phyloP scores from a whole-genome alignment of 2,329 filamentous ascomycete genomes.

The Microsporum ferrugineum region DNA sequence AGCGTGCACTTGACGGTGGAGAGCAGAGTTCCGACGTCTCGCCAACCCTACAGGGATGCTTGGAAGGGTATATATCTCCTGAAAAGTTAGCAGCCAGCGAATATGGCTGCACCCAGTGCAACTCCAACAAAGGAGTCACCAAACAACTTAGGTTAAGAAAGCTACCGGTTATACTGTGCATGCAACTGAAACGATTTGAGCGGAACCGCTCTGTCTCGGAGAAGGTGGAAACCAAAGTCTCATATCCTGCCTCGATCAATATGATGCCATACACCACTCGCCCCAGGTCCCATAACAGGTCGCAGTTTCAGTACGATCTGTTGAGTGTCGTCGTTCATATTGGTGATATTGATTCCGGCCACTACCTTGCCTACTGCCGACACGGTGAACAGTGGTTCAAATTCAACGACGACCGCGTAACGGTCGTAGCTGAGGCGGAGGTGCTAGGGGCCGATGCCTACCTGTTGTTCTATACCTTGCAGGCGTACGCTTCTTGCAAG shows the following conservation, averaged over 20 bases:
- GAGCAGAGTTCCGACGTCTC: slow-evolving; percentile 31
- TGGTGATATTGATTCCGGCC: slow-evolving; percentile 82
- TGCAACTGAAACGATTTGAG: slow-evolving; percentile 84
- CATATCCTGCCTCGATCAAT: slow-evolving; percentile 76
- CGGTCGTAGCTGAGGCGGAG: slow-evolving; percentile 68
- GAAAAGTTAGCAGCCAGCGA: slow-evolving; percentile 66
- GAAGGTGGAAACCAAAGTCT: slow-evolving; percentile 78
- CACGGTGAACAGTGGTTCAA: slow-evolving; percentile 84
- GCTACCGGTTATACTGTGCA: slow-evolving; percentile 76
- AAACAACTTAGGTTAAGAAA: slow-evolving; percentile 76
- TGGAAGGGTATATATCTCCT: slow-evolving; percentile 76
- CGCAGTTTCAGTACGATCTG: slow-evolving; percentile 69
- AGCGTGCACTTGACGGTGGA: slow-evolving; percentile 30
- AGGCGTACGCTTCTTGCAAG: slow-evolving; percentile 15
- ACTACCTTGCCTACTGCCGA: slow-evolving; percentile 82
- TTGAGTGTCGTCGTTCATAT: slow-evolving; percentile 86
- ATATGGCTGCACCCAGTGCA: slow-evolving; percentile 76
- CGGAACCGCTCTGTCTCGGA: slow-evolving; percentile 63
- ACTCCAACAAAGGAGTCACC: slow-evolving; percentile 60
- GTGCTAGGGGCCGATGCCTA: slow-evolving; percentile 81
- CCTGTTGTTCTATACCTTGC: slow-evolving; percentile 63
- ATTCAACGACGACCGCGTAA: slow-evolving; percentile 91
- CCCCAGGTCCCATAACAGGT: slow-evolving; percentile 31
- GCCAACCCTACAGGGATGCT: slow-evolving; percentile 57
- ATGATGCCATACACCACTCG: slow-evolving; percentile 80